Base-by-base conservation (phyloP, 257 asterid species). In the Solanum lycopersicoides region DNA sequence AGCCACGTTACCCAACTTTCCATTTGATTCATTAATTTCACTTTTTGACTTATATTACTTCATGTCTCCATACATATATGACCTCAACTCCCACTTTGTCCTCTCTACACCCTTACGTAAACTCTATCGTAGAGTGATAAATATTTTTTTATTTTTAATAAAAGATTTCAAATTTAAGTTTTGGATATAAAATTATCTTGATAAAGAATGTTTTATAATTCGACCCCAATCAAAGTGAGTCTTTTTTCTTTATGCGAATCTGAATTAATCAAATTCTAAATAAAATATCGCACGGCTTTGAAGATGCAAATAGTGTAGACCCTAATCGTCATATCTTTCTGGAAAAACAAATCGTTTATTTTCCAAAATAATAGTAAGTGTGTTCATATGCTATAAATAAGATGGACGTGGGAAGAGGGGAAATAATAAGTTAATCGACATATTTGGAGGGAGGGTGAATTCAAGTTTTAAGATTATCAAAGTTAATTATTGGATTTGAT, bases 111-210 rank as follows among this genome's bases (percentile, higher is more conserved):
- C 23, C 15, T 0, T 53, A 18, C 39, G 4, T 16, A 50, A 6
- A 9, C 3, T 50, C 21, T n/a, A 9, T 6, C 13, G 3, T 21
- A 4, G 0, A 59, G 14, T 10, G 30, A 60, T 23, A 21, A 60
- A 9, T 60, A 23, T 4, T 9, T 0, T 0, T 60, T 3, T 2
- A 23, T 21, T 23, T 0, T 60, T 21, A 23, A 21, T 59, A 0
- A 21, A 21, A 59, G 9, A 59, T 21, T 0, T 8, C 3, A 1
- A 21, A 60, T 9, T 60, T 23, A 60, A 60, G 3, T 8, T n/a
- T 4, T 0, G 0, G 12, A 12, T 2, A 1, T 4, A 1, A 60
- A 60, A 2, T 60, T 10, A 0, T 60, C 15, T 60, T 60, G 30
- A 60, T 60, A 60, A 23, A 1, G 4, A 60, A 9, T 23, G 3